Evolutionary conservation across 2,329 filamentous ascomycete genomes (phyloP).

Genomic region (Nemania diffusa): DNA sequence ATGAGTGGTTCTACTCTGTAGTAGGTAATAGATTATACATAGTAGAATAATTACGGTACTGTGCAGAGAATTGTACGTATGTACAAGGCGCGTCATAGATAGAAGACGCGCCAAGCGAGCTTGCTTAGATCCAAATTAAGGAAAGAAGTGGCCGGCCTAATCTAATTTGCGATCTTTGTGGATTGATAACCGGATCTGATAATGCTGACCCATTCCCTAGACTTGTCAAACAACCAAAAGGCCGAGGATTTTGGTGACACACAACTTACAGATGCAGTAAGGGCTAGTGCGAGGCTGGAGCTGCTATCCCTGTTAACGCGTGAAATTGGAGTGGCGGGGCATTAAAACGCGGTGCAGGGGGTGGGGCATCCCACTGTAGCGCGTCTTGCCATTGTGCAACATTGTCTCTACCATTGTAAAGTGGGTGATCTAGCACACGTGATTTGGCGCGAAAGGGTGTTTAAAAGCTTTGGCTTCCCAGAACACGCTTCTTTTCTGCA

Average conservation of each 20-base stretch:
- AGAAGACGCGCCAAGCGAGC: constrained; percentile 5
- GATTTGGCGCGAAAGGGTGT: constrained; percentile 43
- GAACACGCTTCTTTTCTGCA: constrained; percentile 41
- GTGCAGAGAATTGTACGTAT: neutral
- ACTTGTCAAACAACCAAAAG: constrained; percentile 17
- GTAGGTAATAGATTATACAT: neutral
- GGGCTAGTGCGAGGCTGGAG: constrained; percentile 28
- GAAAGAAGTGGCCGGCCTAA: neutral
- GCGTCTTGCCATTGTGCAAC: constrained; percentile 35
- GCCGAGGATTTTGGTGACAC: constrained; percentile 23
- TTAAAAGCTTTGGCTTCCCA: constrained; percentile 44
- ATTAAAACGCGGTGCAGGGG: constrained; percentile 11
- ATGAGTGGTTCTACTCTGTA: too few relatives aligned
- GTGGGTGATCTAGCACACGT: constrained; percentile 41
- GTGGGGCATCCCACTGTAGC: constrained; percentile 28
- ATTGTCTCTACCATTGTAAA: constrained; percentile 19
- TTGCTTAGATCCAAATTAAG: neutral
- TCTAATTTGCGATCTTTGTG: constrained; percentile 9
- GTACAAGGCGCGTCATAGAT: neutral
- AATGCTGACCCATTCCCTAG: constrained; percentile 10
- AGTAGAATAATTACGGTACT: neutral
- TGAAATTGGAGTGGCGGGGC: constrained; percentile 44
- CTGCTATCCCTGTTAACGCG: constrained; percentile 36
- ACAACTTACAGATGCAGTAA: constrained; percentile 5
- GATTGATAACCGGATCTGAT: constrained; percentile 25